Conservation (phyloP, 2,329 filamentous ascomycete genomes). For the Ceratocystis ficicola region DNA sequence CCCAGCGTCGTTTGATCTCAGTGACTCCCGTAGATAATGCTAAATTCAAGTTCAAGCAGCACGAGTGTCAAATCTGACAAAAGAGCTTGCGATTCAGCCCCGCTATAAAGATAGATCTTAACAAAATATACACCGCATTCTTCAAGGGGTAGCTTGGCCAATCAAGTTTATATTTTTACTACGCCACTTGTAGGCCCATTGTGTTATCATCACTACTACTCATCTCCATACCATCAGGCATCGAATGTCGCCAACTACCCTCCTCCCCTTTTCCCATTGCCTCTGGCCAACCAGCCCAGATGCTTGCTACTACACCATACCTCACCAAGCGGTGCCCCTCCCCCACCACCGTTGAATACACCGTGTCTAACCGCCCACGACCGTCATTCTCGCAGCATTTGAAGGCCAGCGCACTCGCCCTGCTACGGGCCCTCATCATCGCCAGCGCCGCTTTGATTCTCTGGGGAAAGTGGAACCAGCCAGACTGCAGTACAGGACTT, state of each 20-base stretch:
- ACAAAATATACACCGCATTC: neutral
- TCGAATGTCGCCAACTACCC: neutral
- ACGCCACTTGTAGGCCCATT: neutral
- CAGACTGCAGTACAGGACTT: constrained; percentile 23
- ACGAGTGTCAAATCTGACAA: too few relatives aligned
- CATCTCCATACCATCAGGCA: neutral
- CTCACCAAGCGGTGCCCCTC: constrained; percentile 58
- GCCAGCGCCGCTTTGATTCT: constrained; percentile 38
- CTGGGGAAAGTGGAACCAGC: constrained; percentile 36
- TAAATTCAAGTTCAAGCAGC: too few relatives aligned
- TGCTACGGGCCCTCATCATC: constrained; percentile 34
- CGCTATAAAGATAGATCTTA: neutral
- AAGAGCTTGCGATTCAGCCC: neutral
- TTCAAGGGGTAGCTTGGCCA: neutral
- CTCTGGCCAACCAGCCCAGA: constrained; percentile 28
- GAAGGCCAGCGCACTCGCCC: constrained; percentile 34
- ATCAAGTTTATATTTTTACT: neutral
- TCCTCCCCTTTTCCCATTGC: neutral
- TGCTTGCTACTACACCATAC: constrained; percentile 50
- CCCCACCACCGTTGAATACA: constrained; percentile 83
- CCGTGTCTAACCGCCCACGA: constrained; percentile 65
- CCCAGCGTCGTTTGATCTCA: too few relatives aligned
- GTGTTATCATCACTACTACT: neutral
- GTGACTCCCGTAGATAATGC: too few relatives aligned
- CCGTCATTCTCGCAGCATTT: constrained; percentile 38